Evolutionary conservation across 2,329 filamentous ascomycete genomes (phyloP).

Genomic region (Stagonosporopsis tanaceti): DNA sequence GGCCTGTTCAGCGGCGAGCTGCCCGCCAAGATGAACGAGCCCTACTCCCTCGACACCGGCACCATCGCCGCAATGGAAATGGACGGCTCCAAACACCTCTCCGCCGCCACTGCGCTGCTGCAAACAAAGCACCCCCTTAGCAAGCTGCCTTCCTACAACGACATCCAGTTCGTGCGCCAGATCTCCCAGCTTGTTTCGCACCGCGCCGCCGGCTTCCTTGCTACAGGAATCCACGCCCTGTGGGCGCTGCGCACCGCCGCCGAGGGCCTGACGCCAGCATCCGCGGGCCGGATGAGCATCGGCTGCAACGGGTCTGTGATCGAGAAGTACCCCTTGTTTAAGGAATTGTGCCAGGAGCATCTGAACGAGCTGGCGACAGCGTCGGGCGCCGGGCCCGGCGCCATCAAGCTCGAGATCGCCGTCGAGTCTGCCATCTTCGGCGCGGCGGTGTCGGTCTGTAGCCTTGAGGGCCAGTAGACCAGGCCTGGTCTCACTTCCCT

Average conservation of each 20-base stretch:
- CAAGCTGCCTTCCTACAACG: conserved; percentile 55
- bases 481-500: neutral
- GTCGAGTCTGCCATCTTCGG: conserved; percentile 78
- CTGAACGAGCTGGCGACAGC: conserved; percentile 64
- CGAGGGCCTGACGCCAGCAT: conserved; percentile 53
- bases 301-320: conserved; percentile 83
- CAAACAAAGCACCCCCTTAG: conserved; percentile 61
- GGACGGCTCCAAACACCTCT: conserved; percentile 51
- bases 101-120: conserved; percentile 56
- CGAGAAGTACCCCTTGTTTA: conserved; percentile 77
- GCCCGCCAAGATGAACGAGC: conserved; percentile 62
- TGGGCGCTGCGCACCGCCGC: conserved; percentile 63
- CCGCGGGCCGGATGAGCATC: conserved; percentile 57
- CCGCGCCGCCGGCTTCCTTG: conserved; percentile 69
- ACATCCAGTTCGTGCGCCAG: conserved; percentile 63
- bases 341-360: conserved; percentile 67
- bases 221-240: conserved; percentile 68
- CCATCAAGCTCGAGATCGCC: conserved; percentile 71
- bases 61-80: conserved; percentile 66
- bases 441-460: conserved; percentile 70
- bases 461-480: conserved; percentile 43
- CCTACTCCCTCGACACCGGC: conserved; percentile 67
- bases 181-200: conserved; percentile 63
- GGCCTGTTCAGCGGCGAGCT: conserved; percentile 65
- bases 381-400: conserved; percentile 50